Conservation (phyloP, 2,329 filamentous ascomycete genomes). For the Paradendryphiella salina region DNA sequence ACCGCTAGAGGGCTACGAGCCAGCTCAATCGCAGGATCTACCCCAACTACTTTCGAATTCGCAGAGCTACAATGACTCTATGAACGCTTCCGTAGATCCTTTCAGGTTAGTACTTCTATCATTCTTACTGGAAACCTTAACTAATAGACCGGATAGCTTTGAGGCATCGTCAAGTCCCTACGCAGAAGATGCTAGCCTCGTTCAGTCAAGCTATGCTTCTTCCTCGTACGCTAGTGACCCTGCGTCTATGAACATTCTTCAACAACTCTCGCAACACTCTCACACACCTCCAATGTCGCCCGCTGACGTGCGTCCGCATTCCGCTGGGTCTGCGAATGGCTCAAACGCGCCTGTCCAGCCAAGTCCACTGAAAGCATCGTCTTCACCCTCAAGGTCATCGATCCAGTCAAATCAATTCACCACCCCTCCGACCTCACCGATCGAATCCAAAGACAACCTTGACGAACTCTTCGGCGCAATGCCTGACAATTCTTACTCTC, state of each 20-base stretch:
- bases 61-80: constrained; percentile 34
- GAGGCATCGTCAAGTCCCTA: constrained; percentile 38
- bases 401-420: constrained; percentile 45
- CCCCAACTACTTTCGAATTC: constrained; percentile 28
- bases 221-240: constrained; percentile 37
- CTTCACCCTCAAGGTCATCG: constrained; percentile 41
- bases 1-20: constrained; percentile 31
- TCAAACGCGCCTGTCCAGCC: constrained; percentile 24
- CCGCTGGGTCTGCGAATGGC: constrained; percentile 29
- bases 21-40: constrained; percentile 26
- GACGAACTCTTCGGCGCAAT: constrained; percentile 42
- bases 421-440: constrained; percentile 45
- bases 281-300: constrained; percentile 47
- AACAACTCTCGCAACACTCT: constrained; percentile 41
- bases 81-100: constrained; percentile 37
- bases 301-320: constrained; percentile 33
- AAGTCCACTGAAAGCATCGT: constrained; percentile 35
- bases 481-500: constrained; percentile 40
- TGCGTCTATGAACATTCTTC: constrained; percentile 41
- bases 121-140: not conserved
- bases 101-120: constrained; percentile 27
- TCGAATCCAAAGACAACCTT: constrained; percentile 38
- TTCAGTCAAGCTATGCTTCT: constrained; percentile 34
- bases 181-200: constrained; percentile 25
- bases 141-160: constrained; percentile 36